Evolutionary conservation across 140 eudicot genomes (phyloP).

Genomic region (Stevia rebaudiana): DNA sequence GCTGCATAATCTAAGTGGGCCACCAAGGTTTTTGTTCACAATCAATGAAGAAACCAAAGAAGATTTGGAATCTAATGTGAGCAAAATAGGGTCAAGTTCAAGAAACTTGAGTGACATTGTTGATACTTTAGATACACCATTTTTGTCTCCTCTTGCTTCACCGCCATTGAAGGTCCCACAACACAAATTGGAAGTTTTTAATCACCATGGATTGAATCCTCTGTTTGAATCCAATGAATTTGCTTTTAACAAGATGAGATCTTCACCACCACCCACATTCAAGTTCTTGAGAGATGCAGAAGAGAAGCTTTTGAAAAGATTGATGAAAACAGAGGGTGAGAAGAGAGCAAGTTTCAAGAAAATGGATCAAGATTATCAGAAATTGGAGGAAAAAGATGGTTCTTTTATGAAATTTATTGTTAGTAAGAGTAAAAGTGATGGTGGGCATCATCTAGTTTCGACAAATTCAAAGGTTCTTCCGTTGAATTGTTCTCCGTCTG

Average conservation of each 20-base stretch:
- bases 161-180: slow-evolving; percentile 41
- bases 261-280: slow-evolving; percentile 93
- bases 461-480: slow-evolving; percentile 54
- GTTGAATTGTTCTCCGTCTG: slow-evolving; percentile 53
- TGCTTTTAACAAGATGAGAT: slow-evolving; percentile 38
- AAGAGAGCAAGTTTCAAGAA: slow-evolving; percentile 25
- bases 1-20: slow-evolving; percentile 78
- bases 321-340: slow-evolving; percentile 52
- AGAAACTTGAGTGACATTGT: slow-evolving; percentile 59
- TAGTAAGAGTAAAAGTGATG: slow-evolving; percentile 33
- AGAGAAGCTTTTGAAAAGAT: slow-evolving; percentile 53
- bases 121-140: slow-evolving; percentile 44
- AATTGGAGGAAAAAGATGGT: slow-evolving; percentile 31
- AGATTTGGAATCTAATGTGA: slow-evolving; percentile 60
- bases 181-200: slow-evolving; percentile 27
- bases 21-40: slow-evolving; percentile 86
- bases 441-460: slow-evolving; percentile 28
- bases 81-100: slow-evolving; percentile 61
- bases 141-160: slow-evolving; percentile 55
- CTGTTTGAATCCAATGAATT: slow-evolving; percentile 51
- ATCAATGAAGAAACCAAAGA: slow-evolving; percentile 87
- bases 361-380: slow-evolving; percentile 35
- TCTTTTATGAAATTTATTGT: slow-evolving; percentile 35
- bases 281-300: slow-evolving; percentile 95
- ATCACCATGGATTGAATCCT: slow-evolving; percentile 43